phyloP scores from a whole-genome alignment of 1,284 basidiomycete species.

The Marasmius oreades region DNA sequence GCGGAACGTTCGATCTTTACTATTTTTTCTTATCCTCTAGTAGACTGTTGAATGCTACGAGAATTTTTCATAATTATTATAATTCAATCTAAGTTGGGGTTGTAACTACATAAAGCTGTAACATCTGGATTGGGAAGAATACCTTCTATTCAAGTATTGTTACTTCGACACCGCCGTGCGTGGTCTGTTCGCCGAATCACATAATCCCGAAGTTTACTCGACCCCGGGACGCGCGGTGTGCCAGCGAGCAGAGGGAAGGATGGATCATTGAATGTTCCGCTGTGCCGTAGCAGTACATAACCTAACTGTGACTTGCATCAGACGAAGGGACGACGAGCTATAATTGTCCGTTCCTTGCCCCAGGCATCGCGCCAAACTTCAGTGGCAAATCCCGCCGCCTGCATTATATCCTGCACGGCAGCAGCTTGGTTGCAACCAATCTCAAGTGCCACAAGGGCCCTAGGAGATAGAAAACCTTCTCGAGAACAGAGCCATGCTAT shows the following conservation, averaged over 20 bases:
- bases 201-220: constrained; percentile 5
- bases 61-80: too few relatives aligned
- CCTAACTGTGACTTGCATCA: background rate
- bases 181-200: background rate
- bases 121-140: too few relatives aligned
- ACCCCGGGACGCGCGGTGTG: background rate
- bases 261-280: background rate
- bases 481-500: constrained; percentile 60
- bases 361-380: constrained; percentile 80
- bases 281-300: too few relatives aligned
- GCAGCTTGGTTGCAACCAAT: constrained; percentile 73
- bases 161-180: too few relatives aligned
- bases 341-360: constrained; percentile 62
- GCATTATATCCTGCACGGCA: constrained; percentile 59
- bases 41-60: too few relatives aligned
- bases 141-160: too few relatives aligned
- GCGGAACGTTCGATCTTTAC: too few relatives aligned
- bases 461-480: constrained; percentile 41
- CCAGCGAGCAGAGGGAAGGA: too few relatives aligned
- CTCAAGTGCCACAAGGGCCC: constrained; percentile 71
- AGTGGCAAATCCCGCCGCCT: constrained; percentile 35
- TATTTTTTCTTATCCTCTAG: too few relatives aligned
- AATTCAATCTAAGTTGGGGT: too few relatives aligned
- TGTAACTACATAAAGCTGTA: too few relatives aligned
- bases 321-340: constrained; percentile 35